Percentiles rank a stretch among this genome's conserved stretches.
Conservation (phyloP, 257 asterid genomes). For the Solanum pimpinellifolium region DNA sequence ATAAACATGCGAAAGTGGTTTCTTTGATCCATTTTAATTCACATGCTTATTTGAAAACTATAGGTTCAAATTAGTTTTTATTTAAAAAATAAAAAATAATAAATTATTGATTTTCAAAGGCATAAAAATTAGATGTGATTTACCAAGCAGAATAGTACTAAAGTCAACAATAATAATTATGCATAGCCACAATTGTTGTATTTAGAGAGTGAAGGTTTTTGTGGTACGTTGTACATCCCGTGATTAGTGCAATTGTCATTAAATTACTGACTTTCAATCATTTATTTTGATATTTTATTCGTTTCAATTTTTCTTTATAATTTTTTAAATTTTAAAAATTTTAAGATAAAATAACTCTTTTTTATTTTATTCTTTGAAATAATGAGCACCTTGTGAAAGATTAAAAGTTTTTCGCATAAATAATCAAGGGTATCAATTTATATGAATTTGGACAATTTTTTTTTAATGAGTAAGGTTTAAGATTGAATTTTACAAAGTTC, state of each 20-base stretch:
- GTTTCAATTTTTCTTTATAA: fast-evolving
- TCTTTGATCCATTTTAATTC: too few species aligned
- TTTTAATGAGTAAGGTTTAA: too few species aligned
- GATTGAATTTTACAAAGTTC: too few species aligned
- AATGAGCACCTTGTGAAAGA: background rate
- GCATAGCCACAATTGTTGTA: background rate
- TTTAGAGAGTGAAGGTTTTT: background rate
- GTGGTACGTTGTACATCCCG: background rate
- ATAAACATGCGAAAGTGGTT: background rate
- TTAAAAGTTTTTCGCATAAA: too few species aligned
- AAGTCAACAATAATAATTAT: background rate
- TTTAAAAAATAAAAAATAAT: too few species aligned
- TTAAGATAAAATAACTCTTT: too few species aligned
- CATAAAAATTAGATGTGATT: background rate
- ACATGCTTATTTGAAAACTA: fast-evolving
- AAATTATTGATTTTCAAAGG: too few species aligned
- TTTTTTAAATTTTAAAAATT: background rate
- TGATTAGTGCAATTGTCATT: background rate
- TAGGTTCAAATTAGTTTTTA: background rate
- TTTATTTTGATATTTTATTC: background rate
- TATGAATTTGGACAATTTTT: background rate
- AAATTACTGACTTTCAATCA: too few species aligned
- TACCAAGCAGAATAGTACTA: background rate
- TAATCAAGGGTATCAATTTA: too few species aligned
- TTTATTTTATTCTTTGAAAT: too few species aligned